Base-by-base conservation (phyloP, 2,329 filamentous ascomycete genomes). In the Lachnellula subtilissima region DNA sequence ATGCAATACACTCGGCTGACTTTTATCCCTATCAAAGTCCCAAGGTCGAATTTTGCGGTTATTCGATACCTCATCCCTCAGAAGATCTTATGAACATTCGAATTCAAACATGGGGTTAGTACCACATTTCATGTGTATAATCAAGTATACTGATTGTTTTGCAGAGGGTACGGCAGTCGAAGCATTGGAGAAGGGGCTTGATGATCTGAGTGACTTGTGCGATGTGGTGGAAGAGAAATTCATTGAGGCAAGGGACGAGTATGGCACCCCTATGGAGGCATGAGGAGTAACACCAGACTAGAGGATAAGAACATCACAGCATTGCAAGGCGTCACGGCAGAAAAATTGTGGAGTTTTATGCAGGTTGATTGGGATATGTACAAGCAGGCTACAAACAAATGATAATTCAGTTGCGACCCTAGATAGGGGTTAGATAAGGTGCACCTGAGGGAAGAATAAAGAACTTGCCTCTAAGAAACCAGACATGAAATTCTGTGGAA, bases 11-110 rank as follows among this genome's bases (percentile, higher is more conserved):
- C 9, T 8, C 49, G 47, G 28, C 48, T 57, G 45, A 55, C 35
- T 37, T 11, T 42, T 23, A 22, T 19, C 28, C 4, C 37, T 32
- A 23, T 22, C 52, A 52, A 62, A 97, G 93, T 72, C 93, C 94
- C 32, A 85, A 94, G 61, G 94, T 99, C 58, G 94, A 99, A 72
- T 97, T 99, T 75, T 97, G 94, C 74, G 94, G 93, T 59, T 99
- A 99, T 74, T 90, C 93, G 7, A 97, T 99, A 59, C 94, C 94
- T 32, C 94, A 99, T 74, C 94, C 94, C 50, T 96, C 92, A 40
- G 94, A 99, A 74, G 78, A 86, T 42, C 94, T 96, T 75, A 96
- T 99, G 93, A 96, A 97, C 70, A 78, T 99, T 60, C 85, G 94
- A 67, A 97, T 99, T 61, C 94, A 99, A 74, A 99, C 93, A 64